phyloP scores from a whole-genome alignment of 108 stramenopile genomes.

The Pseudonitzschia multiseries region DNA sequence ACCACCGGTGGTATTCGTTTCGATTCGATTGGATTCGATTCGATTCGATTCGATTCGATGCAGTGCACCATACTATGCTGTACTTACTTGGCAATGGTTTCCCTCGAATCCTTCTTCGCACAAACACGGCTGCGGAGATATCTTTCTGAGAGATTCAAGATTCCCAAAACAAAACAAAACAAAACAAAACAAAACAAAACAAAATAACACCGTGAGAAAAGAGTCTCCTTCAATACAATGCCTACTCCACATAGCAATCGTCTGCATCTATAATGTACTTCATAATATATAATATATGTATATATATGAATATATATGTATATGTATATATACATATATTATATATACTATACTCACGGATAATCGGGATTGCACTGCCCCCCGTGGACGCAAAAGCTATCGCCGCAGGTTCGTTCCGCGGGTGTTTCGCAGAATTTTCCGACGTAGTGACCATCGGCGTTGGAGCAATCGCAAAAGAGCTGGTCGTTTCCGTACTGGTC shows the following conservation, averaged over 20 bases:
- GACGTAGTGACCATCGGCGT: conserved; percentile 39
- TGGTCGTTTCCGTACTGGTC: conserved; percentile 53
- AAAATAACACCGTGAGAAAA: conserved; percentile 9
- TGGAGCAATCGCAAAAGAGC: conserved; percentile 48
- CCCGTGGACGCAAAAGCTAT: conserved; percentile 36
- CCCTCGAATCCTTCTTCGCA: conserved; percentile 31
- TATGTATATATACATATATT: too few species aligned
- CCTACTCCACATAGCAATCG: background rate
- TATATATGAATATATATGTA: too few species aligned
- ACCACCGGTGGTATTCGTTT: too few species aligned
- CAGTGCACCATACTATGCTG: too few species aligned
- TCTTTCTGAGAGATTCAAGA: background rate
- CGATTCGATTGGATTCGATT: too few species aligned
- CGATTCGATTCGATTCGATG: too few species aligned
- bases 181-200: background rate
- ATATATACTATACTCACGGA: conserved; percentile 37
- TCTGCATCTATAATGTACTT: too few species aligned
- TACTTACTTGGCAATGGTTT: conserved; percentile 27
- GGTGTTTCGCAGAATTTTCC: conserved; percentile 63
- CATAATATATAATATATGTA: too few species aligned
- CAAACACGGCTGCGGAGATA: conserved; percentile 15
- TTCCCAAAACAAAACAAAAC: background rate
- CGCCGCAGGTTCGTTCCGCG: conserved; percentile 23
- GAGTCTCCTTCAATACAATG: background rate
- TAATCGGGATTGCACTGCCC: conserved; percentile 41